Base-by-base conservation (phyloP, 2,329 filamentous ascomycete species). In the Fonsecaea pugnacius region DNA sequence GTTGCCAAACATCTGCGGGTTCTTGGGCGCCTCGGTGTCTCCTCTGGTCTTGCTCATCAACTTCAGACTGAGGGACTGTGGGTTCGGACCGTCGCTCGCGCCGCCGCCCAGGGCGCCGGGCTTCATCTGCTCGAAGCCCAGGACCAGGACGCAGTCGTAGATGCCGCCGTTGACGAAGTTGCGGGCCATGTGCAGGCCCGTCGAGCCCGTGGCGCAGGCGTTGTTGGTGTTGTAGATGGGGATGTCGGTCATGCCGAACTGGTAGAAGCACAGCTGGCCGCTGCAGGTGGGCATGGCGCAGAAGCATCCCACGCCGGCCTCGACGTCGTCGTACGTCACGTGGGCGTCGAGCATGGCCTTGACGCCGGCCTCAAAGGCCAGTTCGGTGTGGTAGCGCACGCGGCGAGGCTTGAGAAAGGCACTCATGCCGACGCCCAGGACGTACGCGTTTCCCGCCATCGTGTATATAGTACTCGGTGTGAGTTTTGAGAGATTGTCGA, bases 91-190 rank as follows among this genome's bases (percentile, higher is more conserved):
- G 75, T 98, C 94, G 71, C 92, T 88, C 80, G 91, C 97, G 79
- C 91, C 89, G 62, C 82, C 86, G 80, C 93, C 88, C 70, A 98
- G 82, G 70, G 87, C 91, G 14, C 94, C 94, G 0, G 90, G 89
- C 79, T 89, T 92, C 94, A 98, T 98, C 86, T 97, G 96, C 84
- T 98, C 94, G 73, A 97, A 98, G 3, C 94, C 94, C 24, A 98
- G 87, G 1, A 97, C 93, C 67, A 98, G 81, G 24, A 96, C 87
- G 75, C 91, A 96, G 77, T 96, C 91, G 1, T 91, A 91, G 12
- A 86, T 90, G 27, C 93, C 93, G 71, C 90, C 84, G 4, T 86
- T 83, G 71, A 97, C 88, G 76, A 96, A 84, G 54, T 88, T 91
- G 33, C 92, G 84, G 0, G 85, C 94, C 84, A 98, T 89, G 74